A percentile compares a stretch with the other conserved stretches of the same genome.
Conservation (phyloP, 805 yeast species). For the Teunomyces kruisii region DNA sequence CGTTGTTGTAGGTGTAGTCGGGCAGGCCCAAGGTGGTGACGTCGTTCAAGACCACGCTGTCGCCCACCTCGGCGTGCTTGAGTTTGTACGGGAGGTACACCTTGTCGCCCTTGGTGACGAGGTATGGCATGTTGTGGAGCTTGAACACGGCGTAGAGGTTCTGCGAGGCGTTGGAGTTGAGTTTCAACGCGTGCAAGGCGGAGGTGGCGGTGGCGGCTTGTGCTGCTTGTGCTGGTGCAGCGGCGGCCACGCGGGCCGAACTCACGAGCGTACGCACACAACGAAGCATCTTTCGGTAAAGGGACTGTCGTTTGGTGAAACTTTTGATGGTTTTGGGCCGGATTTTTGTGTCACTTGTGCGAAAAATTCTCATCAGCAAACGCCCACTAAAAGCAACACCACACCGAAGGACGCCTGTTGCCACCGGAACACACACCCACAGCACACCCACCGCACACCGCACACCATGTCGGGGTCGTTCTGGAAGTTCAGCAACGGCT, state of each 20-base stretch:
- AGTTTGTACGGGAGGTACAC: slow-evolving; percentile 76
- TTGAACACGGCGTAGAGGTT: slow-evolving; percentile 79
- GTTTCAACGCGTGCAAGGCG: slow-evolving; percentile 50
- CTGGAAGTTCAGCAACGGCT: slow-evolving; percentile 49
- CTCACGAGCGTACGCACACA: neutral
- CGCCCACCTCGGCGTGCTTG: slow-evolving; percentile 80
- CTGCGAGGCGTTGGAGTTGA: slow-evolving; percentile 51
- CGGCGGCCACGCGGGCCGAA: neutral
- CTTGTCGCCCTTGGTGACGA: slow-evolving; percentile 89
- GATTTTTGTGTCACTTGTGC: slow-evolving; percentile 2
- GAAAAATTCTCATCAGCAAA: neutral
- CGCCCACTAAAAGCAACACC: too few species aligned
- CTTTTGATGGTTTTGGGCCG: too few species aligned
- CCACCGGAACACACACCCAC: too few species aligned
- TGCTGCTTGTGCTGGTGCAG: neutral
- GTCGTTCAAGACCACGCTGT: slow-evolving; percentile 67
- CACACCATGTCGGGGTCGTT: slow-evolving; percentile 44
- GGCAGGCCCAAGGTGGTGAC: slow-evolving; percentile 85
- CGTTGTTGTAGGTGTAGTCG: slow-evolving; percentile 62
- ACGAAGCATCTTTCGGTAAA: neutral
- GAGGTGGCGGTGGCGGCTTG: slow-evolving; percentile 3
- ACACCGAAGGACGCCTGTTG: too few species aligned
- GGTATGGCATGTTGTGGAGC: slow-evolving; percentile 79
- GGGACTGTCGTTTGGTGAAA: too few species aligned
- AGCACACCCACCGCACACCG: neutral